Evolutionary conservation across 2,329 filamentous ascomycete species (phyloP), one percentile per base, ranked within the genome.

Genomic region (Aciculosporium take): DNA sequence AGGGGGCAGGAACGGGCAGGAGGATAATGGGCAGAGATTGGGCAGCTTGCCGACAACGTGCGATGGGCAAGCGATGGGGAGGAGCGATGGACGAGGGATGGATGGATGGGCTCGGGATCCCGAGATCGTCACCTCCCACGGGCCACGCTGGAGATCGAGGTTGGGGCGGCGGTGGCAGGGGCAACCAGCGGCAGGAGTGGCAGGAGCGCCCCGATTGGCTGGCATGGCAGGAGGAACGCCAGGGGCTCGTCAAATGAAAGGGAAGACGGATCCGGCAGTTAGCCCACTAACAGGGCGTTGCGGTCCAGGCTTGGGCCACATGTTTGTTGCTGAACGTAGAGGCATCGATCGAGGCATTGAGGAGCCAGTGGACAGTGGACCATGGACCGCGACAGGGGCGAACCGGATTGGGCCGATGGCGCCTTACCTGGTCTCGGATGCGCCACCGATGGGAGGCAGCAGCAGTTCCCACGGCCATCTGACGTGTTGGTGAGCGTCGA

Each of bases 401-500:
- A 33, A 37, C 34, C 40, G 24, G 34, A 44, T 41, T 44, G 42
- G 42, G 30, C 34, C 39, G 43, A 45, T 45, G 43, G 43, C 21
- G 31, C 20, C 31, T 23, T 13, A 21, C 39, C 43, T 39, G 15
- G 20, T 24, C 27, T 21, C 23, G 25, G 35, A 42, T 42, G 39
- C 27, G 30, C 39, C 39, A 45, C 42, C 43, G 43, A 45, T 33
- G 35, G n/a, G 3, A n/a, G 31, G 10, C 15, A 17, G 31, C 29
- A 35, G 39, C 34, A 35, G 24, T 28, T 37, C 27, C 25, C 27
- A 28, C 24, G 27, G 15, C 33, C 18, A 44, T 44, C 38, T 29
- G 40, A 40, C 31, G 23, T 41, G 46, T 39, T 25, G 39, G 41
- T 37, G 48, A 44, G 36, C 23, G 30, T 50, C 47, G 47, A 49